Base-by-base conservation (phyloP, 2,329 filamentous ascomycete species). In the Aspergillus pseudoterreus region DNA sequence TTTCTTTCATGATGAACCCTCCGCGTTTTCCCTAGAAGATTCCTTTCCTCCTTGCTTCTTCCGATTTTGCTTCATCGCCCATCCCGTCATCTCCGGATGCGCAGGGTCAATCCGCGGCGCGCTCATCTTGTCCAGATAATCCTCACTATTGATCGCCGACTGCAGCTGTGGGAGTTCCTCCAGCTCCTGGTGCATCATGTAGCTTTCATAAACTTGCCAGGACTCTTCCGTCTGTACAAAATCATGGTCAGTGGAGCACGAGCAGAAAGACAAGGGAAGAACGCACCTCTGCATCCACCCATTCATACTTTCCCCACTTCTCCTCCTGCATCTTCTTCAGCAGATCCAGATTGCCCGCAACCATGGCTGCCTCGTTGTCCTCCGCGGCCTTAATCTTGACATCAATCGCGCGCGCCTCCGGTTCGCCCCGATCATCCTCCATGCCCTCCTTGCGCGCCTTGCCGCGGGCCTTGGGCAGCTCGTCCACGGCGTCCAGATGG, bases 401-500 rank as follows among this genome's bases (percentile, higher is more conserved):
- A 70, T 94, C 87, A 62, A 95, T 89, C 14, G 89, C 86, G 56
- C 88, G 86, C 21, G 88, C 85, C 56, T 85, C 83, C 4, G 74
- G 70, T 21, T 70, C 64, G 42, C 64, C 53, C 60, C 77, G 62
- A 60, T 71, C 63, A 60, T 78, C 78, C 51, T 81, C 77, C 11
- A 73, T 67, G 11, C 62, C 55, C 21, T 74, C 69, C 53, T 71
- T 72, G 59, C 67, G 73, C 56, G 59, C 54, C 56, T 69, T 63
- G 27, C 68, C 60, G 47, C 67, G 63, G 4, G 58, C 64, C 47
- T 69, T 71, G 4, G 68, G 64, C 6, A 89, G 80, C 63, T 96
- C 90, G 43, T 86, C 79, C 43, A 84, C 74, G 3, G 94, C 92
- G 72, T 97, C 94, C 60, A 97, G 80, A 73, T 97, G 91, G 72